These are phyloP conservation scores for Tylopilus sp. DNA, from an alignment of 768 basidiomycete genomes.

Conservation along the genomic window DNA sequence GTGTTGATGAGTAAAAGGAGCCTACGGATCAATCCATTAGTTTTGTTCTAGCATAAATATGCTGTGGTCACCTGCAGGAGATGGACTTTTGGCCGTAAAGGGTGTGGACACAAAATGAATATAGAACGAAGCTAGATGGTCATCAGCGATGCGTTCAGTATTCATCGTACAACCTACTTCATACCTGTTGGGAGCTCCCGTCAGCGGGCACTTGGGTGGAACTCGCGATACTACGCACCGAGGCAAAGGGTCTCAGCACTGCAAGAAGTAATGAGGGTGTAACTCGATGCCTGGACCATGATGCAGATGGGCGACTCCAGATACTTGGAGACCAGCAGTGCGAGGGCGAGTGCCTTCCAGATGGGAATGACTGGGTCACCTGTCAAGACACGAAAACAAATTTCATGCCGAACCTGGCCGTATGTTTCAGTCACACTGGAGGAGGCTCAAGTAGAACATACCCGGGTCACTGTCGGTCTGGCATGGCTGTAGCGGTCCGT, in stretches of 20 bases:
- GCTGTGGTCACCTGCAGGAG: conserved; percentile 6
- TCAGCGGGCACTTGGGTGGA: not conserved
- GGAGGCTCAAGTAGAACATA: no score
- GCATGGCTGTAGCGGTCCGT: no score
- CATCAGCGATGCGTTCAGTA: not conserved
- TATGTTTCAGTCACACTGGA: no score
- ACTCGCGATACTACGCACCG: conserved; percentile 11
- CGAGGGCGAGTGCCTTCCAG: no score
- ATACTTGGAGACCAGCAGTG: no score
- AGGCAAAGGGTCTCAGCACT: conserved; percentile 15
- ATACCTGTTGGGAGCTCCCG: conserved; percentile 6
- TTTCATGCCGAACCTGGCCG: no score
- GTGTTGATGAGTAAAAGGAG: conserved; percentile 12
- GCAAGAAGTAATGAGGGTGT: conserved; percentile 3
- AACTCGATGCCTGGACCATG: conserved; percentile 6
- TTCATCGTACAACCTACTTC: conserved; percentile 6
- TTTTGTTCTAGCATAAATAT: not conserved
- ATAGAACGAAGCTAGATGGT: conserved; percentile 12
- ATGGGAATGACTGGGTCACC: no score
- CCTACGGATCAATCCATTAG: not conserved
- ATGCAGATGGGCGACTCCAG: no score
- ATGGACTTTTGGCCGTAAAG: conserved; percentile 10
- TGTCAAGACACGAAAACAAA: not conserved
- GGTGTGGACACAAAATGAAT: conserved; percentile 11
- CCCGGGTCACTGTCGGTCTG: no score